Percentiles rank a stretch among this genome's conserved stretches.
Conservation (phyloP, 106 monocot genomes). For the Triglochin maritima region DNA sequence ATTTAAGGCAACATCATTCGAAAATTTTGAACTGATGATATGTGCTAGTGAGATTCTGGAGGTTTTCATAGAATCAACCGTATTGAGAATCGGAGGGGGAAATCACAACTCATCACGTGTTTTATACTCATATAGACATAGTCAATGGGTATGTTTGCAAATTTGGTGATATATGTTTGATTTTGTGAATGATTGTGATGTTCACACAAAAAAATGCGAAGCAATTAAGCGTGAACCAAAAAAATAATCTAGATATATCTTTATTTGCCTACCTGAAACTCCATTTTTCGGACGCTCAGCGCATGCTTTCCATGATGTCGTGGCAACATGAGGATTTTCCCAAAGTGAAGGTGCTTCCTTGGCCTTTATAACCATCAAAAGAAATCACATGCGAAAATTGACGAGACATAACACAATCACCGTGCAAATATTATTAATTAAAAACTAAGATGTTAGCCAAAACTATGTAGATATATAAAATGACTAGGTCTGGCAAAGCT, state of each 20-base stretch:
- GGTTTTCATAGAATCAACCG: no score
- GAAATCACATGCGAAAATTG: neutral
- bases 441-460: neutral
- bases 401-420: neutral
- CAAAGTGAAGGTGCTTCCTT: constrained; percentile 76
- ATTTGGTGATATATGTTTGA: no score
- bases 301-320: constrained; percentile 89
- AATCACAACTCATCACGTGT: no score
- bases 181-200: no score
- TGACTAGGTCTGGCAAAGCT: neutral
- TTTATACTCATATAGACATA: no score
- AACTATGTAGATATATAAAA: neutral
- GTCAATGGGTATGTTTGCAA: no score
- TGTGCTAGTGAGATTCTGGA: no score
- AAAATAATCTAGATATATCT: neutral
- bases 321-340: constrained; percentile 84
- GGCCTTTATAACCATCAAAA: constrained; percentile 22
- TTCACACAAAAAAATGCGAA: no score
- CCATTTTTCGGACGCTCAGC: constrained; percentile 63
- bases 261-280: constrained; percentile 35
- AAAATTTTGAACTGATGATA: no score
- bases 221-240: neutral
- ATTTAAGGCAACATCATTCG: no score
- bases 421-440: neutral
- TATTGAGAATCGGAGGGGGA: no score